Conservation (phyloP, 75 land plant genomes). For the Pinus tabuliformis region DNA sequence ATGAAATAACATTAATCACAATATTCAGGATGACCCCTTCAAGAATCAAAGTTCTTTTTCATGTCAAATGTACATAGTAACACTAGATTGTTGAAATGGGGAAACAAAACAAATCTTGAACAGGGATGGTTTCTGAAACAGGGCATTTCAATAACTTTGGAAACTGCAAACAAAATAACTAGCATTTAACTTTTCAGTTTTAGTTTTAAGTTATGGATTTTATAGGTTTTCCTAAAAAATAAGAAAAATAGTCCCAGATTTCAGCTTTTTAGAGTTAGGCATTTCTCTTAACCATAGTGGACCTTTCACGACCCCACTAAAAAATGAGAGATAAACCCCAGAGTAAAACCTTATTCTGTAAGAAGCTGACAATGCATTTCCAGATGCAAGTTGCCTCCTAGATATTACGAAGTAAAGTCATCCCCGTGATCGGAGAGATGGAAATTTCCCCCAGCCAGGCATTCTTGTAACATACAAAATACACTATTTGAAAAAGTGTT, state of each 20-base stretch:
- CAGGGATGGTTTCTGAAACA: neutral
- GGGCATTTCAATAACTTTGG: neutral
- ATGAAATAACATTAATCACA: conserved; percentile 7
- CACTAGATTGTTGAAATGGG: neutral
- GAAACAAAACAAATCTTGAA: neutral
- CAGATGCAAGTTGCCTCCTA: neutral
- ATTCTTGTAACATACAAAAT: no score
- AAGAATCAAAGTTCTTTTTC: neutral
- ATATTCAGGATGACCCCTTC: neutral
- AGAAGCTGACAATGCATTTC: neutral
- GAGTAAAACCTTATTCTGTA: neutral
- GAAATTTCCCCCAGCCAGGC: no score
- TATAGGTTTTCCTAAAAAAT: neutral
- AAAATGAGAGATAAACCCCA: neutral
- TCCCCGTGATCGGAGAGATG: neutral
- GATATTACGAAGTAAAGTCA: neutral
- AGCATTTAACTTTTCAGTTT: no score
- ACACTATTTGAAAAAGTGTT: no score
- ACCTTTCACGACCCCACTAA: neutral
- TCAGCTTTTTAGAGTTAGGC: neutral
- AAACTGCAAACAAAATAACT: neutral
- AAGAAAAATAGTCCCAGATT: neutral
- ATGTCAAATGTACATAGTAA: neutral
- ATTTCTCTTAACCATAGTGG: neutral
- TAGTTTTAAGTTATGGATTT: no score